Percentiles rank a stretch among this genome's conserved stretches.
These are phyloP conservation scores for Candida adriatica DNA, from an alignment of 805 yeast genomes.

Conservation along the genomic window DNA sequence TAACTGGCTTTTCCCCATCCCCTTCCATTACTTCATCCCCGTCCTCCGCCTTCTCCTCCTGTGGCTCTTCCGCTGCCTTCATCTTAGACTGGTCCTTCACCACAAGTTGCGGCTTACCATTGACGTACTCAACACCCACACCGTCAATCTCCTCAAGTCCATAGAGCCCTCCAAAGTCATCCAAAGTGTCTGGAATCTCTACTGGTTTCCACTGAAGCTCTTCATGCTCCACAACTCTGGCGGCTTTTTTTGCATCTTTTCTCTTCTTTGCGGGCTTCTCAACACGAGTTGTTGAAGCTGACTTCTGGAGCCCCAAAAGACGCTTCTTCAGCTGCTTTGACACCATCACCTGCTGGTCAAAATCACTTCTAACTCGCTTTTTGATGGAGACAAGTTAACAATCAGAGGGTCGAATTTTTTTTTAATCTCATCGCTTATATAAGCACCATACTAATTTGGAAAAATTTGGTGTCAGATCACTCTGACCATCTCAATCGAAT, in stretches of 20 bases:
- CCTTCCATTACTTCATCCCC: conserved; percentile 9
- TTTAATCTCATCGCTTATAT: conserved; percentile 4
- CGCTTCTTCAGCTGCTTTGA: conserved; percentile 8
- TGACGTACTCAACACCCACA: conserved; percentile 68
- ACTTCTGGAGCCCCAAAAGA: conserved; percentile 6
- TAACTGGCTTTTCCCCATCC: conserved; percentile 8
- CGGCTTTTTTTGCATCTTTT: conserved; percentile 5
- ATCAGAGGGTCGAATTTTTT: conserved; percentile 4
- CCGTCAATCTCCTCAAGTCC: conserved; percentile 95
- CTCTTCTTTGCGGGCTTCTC: conserved; percentile 3
- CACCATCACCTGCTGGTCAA: no score
- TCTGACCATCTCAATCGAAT: no score
- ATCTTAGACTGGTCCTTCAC: conserved; percentile 29
- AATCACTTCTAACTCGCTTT: no score
- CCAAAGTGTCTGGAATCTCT: conserved; percentile 74
- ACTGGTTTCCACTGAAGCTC: conserved; percentile 74
- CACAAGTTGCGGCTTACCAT: conserved; percentile 62
- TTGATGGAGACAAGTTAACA: no score
- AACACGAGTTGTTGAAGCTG: conserved; percentile 4
- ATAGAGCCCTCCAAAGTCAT: conserved; percentile 83
- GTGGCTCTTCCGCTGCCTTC: conserved; percentile 20
- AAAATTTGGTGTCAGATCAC: neutral
- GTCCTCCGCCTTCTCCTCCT: conserved; percentile 15
- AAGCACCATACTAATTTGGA: neutral
- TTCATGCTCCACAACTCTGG: conserved; percentile 36